These are phyloP conservation scores for Plasmodium yoelii DNA, from an alignment of 169 alveolate species.

Conservation along the genomic window DNA sequence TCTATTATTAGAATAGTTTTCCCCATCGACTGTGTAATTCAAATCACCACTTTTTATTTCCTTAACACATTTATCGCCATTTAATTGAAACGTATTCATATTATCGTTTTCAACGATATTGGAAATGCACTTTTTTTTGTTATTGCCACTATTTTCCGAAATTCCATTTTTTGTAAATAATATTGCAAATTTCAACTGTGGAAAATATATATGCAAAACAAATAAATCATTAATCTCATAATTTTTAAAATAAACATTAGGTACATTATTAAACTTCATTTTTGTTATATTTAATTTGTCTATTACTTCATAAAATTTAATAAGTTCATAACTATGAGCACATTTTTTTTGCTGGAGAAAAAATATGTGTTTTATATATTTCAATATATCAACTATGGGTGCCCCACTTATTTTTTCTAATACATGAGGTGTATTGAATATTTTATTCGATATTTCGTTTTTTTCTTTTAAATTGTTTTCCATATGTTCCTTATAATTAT, in stretches of 20 bases:
- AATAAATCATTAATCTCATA: slow-evolving; percentile 49
- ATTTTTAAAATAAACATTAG: slow-evolving; percentile 65
- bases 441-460: background rate
- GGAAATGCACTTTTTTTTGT: background rate
- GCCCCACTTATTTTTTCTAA: background rate
- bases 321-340: slow-evolving; percentile 53
- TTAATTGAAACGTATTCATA: background rate
- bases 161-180: slow-evolving; percentile 36
- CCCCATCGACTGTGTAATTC: background rate
- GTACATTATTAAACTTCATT: slow-evolving; percentile 38
- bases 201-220: slow-evolving; percentile 66
- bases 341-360: slow-evolving; percentile 59
- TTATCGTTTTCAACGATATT: background rate
- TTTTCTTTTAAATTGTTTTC: background rate
- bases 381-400: slow-evolving; percentile 2
- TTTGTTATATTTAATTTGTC: slow-evolving; percentile 48
- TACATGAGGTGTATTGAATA: background rate
- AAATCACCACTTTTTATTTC: background rate
- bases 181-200: slow-evolving; percentile 52
- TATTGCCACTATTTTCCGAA: slow-evolving; percentile 1
- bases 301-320: slow-evolving; percentile 39
- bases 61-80: background rate
- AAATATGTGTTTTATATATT: slow-evolving; percentile 55
- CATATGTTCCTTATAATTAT: background rate
- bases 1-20: background rate